phyloP scores from a whole-genome alignment of 2,329 filamentous ascomycete genomes.

The Cryphonectria parasitica region DNA sequence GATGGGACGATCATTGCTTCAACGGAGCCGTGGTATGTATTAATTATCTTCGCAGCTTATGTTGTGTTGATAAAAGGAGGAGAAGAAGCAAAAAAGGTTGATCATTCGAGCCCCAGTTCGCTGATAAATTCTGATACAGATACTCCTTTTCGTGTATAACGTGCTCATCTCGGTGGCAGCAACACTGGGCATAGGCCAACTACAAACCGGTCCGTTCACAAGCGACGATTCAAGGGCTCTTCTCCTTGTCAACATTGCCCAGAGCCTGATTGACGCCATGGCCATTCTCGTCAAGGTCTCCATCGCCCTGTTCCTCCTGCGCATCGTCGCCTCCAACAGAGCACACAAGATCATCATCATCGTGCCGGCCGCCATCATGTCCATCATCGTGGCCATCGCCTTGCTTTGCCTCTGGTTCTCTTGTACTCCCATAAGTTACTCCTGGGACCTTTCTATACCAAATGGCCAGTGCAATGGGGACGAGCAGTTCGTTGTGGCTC shows the following conservation, averaged over 20 bases:
- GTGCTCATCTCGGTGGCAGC: conserved; percentile 20
- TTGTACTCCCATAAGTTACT: conserved; percentile 22
- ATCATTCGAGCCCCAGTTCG: not conserved
- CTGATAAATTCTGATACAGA: not conserved
- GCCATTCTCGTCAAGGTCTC: conserved; percentile 22
- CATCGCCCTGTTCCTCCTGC: conserved; percentile 24
- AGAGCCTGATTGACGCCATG: conserved; percentile 12
- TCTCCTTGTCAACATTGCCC: conserved; percentile 13
- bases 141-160: conserved; percentile 15
- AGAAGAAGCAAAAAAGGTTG: not conserved
- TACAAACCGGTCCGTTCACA: not conserved
- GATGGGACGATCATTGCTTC: conserved; percentile 27
- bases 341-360: conserved; percentile 6
- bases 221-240: not conserved
- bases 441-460: conserved; percentile 15
- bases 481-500: conserved; percentile 11
- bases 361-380: conserved; percentile 18
- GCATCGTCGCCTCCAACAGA: conserved; percentile 15
- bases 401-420: conserved; percentile 22
- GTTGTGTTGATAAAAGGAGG: not conserved
- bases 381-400: not conserved
- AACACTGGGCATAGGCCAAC: conserved; percentile 12
- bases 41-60: not conserved
- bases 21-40: conserved; percentile 20
- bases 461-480: conserved; percentile 8